Percentiles rank a stretch among this genome's conserved stretches.
These are phyloP conservation scores for Ophiocordyceps robertsii DNA, from an alignment of 2,329 filamentous ascomycete genomes.

Conservation along the genomic window DNA sequence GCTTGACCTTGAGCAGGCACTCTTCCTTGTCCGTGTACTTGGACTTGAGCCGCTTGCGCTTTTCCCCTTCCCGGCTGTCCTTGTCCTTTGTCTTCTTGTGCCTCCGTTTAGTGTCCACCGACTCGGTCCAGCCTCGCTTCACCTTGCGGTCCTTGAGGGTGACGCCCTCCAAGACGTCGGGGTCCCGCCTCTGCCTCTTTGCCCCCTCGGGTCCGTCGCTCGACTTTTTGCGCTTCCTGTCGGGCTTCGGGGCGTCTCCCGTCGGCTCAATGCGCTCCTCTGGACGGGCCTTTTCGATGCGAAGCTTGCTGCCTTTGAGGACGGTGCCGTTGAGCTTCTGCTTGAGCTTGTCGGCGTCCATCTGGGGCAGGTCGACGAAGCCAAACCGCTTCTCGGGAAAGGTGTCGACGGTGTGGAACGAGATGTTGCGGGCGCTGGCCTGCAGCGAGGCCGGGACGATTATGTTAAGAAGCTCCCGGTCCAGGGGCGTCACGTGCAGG, in stretches of 20 bases:
- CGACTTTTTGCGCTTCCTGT: slow-evolving; percentile 19
- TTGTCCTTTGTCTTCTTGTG: slow-evolving; percentile 33
- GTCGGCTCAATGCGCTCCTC: slow-evolving; percentile 23
- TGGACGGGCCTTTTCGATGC: slow-evolving; percentile 67
- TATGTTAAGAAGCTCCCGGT: slow-evolving; percentile 55
- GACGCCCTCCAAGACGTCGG: slow-evolving; percentile 47
- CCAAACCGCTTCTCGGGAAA: slow-evolving; percentile 88
- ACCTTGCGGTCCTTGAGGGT: slow-evolving; percentile 65
- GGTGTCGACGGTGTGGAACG: slow-evolving; percentile 74
- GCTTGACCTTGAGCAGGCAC: slow-evolving; percentile 69
- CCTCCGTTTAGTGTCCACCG: slow-evolving; percentile 34
- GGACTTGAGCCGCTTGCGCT: slow-evolving; percentile 49
- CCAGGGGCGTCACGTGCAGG: slow-evolving; percentile 82
- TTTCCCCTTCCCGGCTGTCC: slow-evolving; percentile 37
- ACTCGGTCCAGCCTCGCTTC: slow-evolving; percentile 80
- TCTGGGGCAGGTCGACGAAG: slow-evolving; percentile 67
- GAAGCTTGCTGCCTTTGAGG: slow-evolving; percentile 73
- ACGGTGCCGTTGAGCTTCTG: slow-evolving; percentile 82
- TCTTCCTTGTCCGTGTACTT: slow-evolving; percentile 73
- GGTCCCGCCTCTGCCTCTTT: slow-evolving; percentile 37
- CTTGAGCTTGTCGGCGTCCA: slow-evolving; percentile 80
- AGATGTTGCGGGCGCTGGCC: slow-evolving; percentile 60
- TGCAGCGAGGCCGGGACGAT: slow-evolving; percentile 58
- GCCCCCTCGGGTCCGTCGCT: slow-evolving; percentile 18
- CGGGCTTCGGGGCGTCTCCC: slow-evolving; percentile 15